phyloP scores from a whole-genome alignment of 2,329 filamentous ascomycete genomes.

The Phialophora expanda region DNA sequence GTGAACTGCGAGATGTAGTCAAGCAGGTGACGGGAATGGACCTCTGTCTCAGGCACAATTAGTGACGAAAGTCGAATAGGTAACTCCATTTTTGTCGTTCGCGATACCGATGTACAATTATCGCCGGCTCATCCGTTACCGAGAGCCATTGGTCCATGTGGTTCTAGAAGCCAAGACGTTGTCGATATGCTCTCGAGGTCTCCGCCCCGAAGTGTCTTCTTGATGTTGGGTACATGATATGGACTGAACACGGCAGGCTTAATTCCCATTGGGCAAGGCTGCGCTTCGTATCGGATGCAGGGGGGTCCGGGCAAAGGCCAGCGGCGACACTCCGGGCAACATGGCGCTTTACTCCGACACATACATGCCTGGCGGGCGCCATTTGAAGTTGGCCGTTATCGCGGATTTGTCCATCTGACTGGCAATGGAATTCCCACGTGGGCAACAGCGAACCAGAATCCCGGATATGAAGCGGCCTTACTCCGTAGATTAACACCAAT shows the following conservation, averaged over 20 bases:
- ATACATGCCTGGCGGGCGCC: not conserved
- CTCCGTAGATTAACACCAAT: not conserved
- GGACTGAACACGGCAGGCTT: not conserved
- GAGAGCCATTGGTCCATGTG: not conserved
- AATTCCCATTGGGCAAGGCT: not conserved
- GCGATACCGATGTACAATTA: not conserved
- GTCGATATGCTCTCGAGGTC: not conserved
- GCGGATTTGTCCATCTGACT: constrained; percentile 11
- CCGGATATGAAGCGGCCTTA: not conserved
- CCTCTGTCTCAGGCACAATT: not conserved
- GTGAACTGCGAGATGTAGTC: not conserved
- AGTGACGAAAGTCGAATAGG: not conserved
- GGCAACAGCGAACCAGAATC: not conserved
- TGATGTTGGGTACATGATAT: not conserved
- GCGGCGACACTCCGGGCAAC: constrained; percentile 1
- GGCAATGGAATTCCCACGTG: not conserved
- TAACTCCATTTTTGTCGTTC: not conserved
- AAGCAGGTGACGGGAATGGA: not conserved
- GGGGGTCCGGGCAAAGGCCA: not conserved
- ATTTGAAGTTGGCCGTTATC: constrained; percentile 6
- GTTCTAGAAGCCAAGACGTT: not conserved
- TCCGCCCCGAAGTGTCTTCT: not conserved
- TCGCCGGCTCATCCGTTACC: not conserved
- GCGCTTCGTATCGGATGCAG: constrained; percentile 1
- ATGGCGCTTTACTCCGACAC: constrained; percentile 7